A percentile compares a stretch with the other conserved stretches of the same genome.
These are phyloP conservation scores for Cercospora canescens DNA, from an alignment of 2,329 filamentous ascomycete species.

Conservation along the genomic window DNA sequence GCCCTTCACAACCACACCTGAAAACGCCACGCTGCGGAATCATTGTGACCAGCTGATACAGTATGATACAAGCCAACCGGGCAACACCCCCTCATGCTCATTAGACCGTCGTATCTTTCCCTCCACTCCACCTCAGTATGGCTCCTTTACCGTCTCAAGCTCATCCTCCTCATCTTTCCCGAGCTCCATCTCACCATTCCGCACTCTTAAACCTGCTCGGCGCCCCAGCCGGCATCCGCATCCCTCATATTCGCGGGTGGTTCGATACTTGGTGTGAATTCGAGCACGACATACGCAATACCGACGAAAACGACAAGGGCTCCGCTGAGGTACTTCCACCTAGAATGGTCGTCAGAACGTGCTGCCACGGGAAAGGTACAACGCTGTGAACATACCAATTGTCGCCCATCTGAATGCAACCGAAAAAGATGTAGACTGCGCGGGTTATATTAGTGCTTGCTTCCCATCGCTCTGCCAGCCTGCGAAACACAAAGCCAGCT, in stretches of 20 bases:
- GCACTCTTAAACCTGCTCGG: conserved; percentile 51
- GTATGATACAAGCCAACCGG: conserved; percentile 1
- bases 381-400: conserved; percentile 47
- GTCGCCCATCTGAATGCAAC: conserved; percentile 75
- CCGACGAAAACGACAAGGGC: conserved; percentile 76
- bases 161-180: background rate
- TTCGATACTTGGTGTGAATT: conserved; percentile 54
- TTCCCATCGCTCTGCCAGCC: background rate
- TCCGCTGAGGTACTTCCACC: conserved; percentile 68
- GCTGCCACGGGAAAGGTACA: background rate
- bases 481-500: background rate
- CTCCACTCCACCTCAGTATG: background rate
- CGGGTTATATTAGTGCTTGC: conserved; percentile 9
- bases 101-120: background rate
- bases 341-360: background rate
- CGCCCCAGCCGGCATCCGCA: conserved; percentile 55
- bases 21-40: background rate
- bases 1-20: background rate
- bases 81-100: background rate
- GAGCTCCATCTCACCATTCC: background rate
- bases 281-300: conserved; percentile 65
- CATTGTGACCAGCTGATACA: background rate
- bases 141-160: background rate
- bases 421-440: conserved; percentile 93
- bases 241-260: conserved; percentile 57